Evolutionary conservation across 1,139 yeast genomes (phyloP).

Genomic region (Protomyces pachydermus): DNA sequence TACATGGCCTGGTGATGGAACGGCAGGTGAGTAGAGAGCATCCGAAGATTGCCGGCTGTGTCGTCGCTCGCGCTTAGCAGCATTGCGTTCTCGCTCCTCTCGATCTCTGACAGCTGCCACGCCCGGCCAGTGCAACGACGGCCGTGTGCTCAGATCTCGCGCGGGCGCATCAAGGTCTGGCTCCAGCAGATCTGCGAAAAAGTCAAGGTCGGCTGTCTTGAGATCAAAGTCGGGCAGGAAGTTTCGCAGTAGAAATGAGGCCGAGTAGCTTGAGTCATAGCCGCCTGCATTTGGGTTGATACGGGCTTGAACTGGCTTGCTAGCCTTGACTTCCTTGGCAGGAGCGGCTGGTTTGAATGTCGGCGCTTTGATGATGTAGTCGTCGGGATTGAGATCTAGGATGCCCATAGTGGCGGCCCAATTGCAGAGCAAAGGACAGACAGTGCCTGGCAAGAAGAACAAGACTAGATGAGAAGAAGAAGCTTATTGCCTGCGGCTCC

Average conservation of each 20-base stretch:
- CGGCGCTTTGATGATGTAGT: neutral
- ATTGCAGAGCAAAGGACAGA: too few relatives aligned
- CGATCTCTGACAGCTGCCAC: neutral
- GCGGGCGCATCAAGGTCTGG: neutral
- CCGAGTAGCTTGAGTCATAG: neutral
- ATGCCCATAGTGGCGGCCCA: neutral
- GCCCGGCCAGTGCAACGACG: neutral
- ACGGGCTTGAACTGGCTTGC: neutral
- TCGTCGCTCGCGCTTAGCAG: neutral
- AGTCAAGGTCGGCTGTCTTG: neutral
- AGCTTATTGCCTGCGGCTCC: too few relatives aligned
- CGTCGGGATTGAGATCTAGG: neutral
- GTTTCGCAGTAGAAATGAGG: neutral
- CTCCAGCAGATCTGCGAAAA: neutral
- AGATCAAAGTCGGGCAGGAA: neutral
- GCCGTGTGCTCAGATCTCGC: neutral
- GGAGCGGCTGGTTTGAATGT: neutral
- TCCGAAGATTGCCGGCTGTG: neutral
- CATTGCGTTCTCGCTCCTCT: neutral
- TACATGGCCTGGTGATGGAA: neutral
- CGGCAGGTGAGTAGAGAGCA: neutral
- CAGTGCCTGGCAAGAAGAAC: too few relatives aligned
- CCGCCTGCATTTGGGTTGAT: neutral
- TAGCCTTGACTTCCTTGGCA: neutral
- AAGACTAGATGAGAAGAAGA: too few relatives aligned